These are phyloP conservation scores for Schizopora paradoxa DNA, from an alignment of 1,284 basidiomycete genomes.

Conservation along the genomic window DNA sequence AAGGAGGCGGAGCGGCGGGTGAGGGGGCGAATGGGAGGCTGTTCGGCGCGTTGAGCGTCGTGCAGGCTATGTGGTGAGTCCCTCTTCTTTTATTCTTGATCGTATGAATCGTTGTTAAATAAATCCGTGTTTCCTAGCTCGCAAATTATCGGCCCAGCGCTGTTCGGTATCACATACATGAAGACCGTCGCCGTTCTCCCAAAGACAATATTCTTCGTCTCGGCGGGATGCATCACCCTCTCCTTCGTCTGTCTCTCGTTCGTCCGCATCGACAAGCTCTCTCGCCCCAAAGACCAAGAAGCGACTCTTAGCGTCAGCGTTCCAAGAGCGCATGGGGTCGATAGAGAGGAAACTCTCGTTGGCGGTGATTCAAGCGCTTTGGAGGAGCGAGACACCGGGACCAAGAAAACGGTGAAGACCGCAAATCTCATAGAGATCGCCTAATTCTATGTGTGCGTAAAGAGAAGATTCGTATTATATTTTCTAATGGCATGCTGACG, in stretches of 20 bases:
- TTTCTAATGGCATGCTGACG: no score
- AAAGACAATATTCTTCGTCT: conserved; percentile 49
- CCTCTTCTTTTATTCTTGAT: background rate
- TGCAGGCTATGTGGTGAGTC: conserved; percentile 58
- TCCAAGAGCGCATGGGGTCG: background rate
- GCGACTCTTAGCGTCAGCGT: no score
- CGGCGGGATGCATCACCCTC: conserved; percentile 36
- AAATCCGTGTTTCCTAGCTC: conserved; percentile 31
- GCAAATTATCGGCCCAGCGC: conserved; percentile 50
- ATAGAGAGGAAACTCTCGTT: conserved; percentile 1
- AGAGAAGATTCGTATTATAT: no score
- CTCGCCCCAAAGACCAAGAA: background rate
- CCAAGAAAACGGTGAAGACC: background rate
- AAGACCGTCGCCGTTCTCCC: conserved; percentile 56
- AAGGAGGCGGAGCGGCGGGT: conserved; percentile 19
- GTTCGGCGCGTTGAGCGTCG: conserved; percentile 67
- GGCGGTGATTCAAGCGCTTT: background rate
- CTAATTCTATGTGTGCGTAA: no score
- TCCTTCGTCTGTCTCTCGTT: conserved; percentile 35
- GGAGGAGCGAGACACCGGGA: background rate
- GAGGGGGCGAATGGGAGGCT: conserved; percentile 50
- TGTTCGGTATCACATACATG: conserved; percentile 57
- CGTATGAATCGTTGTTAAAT: no score
- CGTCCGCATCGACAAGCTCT: conserved; percentile 37
- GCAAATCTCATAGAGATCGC: no score